Evolutionary conservation across 2,329 filamentous ascomycete species (phyloP).

Genomic region (Nemania sp.): DNA sequence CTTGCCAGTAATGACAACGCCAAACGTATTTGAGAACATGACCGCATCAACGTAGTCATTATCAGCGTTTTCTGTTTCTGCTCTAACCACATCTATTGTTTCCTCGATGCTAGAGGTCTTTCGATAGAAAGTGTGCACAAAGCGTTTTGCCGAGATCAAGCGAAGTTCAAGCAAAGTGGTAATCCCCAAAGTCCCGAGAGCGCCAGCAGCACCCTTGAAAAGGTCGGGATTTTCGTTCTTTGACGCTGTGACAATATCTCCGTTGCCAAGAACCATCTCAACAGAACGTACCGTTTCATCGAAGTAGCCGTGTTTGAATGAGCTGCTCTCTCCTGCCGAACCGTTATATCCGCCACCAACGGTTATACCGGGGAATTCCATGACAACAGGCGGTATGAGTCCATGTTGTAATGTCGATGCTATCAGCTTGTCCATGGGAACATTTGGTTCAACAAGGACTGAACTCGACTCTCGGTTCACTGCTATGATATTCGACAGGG

Average conservation of each 20-base stretch:
- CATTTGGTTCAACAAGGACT: constrained; percentile 70
- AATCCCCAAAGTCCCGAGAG: constrained; percentile 68
- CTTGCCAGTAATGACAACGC: constrained; percentile 64
- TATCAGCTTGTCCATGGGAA: constrained; percentile 67
- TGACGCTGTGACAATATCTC: constrained; percentile 59
- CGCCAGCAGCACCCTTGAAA: constrained; percentile 68
- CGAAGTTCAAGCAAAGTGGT: constrained; percentile 65
- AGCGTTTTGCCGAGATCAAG: constrained; percentile 57
- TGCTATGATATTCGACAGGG: constrained; percentile 63
- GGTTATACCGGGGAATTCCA: constrained; percentile 73
- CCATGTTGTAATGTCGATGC: constrained; percentile 58
- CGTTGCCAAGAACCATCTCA: constrained; percentile 67
- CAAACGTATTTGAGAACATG: constrained; percentile 57
- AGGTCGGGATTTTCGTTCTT: constrained; percentile 59
- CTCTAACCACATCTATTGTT: constrained; percentile 48
- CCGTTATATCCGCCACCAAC: constrained; percentile 70
- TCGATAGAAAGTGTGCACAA: constrained; percentile 62
- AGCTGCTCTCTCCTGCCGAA: constrained; percentile 69
- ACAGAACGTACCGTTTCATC: constrained; percentile 63
- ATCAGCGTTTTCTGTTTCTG: constrained; percentile 43
- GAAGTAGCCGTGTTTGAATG: constrained; percentile 69
- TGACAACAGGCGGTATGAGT: constrained; percentile 67
- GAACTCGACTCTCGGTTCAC: constrained; percentile 58
- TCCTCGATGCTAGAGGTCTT: constrained; percentile 47
- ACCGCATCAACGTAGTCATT: constrained; percentile 73